Evolutionary conservation across 2,329 filamentous ascomycete genomes (phyloP), one percentile per base, ranked within the genome.

Genomic region (Aspergillus quadrilineatus): DNA sequence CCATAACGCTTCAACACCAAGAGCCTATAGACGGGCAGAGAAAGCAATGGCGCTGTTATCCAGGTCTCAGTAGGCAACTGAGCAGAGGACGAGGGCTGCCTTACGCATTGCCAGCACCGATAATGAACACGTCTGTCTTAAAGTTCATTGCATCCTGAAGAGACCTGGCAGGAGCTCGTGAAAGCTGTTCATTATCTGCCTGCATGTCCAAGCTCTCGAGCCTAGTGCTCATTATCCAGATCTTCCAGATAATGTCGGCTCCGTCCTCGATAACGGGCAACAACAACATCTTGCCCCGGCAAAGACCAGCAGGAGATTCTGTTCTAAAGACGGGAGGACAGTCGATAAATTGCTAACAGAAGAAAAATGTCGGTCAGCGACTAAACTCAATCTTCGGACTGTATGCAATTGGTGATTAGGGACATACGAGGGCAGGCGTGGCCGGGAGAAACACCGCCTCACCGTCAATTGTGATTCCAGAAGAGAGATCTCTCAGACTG

Each of bases 1-100:
- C 69, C 46, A 80, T 71, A 8, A 80, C 65, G 10, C 76, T 72
- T 71, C 69, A 2, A 80, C 60, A 4, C 71, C 70, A 4, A 80
- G 65, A 15, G 78, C 76, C 57, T 77, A 73, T 14, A 79, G 64
- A 4, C 78, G 71, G 8, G 76, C 78, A n/a, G 76, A 75, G 1
- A 73, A 67, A 22, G 73, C 70, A 1, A 80, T 64, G 1, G 77
- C 79, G 8, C 73, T 71, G 34, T 12, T 14, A 9, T 3, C 5
- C 10, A 12, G 26, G 8, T 50, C 30, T n/a, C 14, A 9, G 37
- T 32, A 30, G 44, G 32, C 48, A 71, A 66, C 9, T 36, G n/a
- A 28, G 4, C 30, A n/a, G 14, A 14, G 14, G 12, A 12, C 14
- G 14, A 9, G 7, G 10, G 5, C 10, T 42, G 6, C 57, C 61